Evolutionary conservation across 2,329 filamentous ascomycete species (phyloP).

Genomic region (Sporothrix humicola): DNA sequence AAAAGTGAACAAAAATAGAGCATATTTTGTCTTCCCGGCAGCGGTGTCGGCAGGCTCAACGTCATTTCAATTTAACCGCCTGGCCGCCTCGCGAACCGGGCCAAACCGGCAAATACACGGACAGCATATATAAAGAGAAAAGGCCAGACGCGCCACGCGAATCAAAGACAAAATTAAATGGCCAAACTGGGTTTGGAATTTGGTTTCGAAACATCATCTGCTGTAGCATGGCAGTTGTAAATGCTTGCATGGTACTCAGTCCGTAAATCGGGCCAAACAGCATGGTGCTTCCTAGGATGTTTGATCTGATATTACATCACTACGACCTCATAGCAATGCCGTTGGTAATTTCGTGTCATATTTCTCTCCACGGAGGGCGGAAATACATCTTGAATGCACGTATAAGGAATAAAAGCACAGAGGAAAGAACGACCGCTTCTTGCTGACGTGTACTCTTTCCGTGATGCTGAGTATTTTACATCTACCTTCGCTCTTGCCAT

Average conservation of each 20-base stretch:
- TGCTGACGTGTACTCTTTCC: conserved; percentile 20
- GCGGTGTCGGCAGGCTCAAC: conserved; percentile 9
- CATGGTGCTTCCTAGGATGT: not conserved
- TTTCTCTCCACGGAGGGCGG: not conserved
- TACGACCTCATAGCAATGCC: not conserved
- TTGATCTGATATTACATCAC: not conserved
- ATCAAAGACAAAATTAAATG: not conserved
- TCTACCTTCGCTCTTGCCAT: not conserved
- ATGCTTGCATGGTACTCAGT: not conserved
- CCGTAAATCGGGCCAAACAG: not conserved
- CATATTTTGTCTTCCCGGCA: not conserved
- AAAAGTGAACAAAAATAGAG: not conserved
- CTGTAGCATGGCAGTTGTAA: not conserved
- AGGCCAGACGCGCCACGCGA: not conserved
- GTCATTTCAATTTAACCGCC: conserved; percentile 12
- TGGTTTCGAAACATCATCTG: not conserved
- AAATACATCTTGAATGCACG: not conserved
- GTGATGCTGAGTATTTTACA: not conserved
- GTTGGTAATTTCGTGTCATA: not conserved
- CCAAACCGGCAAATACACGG: not conserved
- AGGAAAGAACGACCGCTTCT: not conserved
- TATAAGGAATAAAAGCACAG: not conserved
- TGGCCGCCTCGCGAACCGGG: not conserved
- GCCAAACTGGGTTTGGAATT: not conserved
- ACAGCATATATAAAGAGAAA: not conserved